phyloP scores from a whole-genome alignment of 2,329 filamentous ascomycete species.

The Dothistroma septosporum region DNA sequence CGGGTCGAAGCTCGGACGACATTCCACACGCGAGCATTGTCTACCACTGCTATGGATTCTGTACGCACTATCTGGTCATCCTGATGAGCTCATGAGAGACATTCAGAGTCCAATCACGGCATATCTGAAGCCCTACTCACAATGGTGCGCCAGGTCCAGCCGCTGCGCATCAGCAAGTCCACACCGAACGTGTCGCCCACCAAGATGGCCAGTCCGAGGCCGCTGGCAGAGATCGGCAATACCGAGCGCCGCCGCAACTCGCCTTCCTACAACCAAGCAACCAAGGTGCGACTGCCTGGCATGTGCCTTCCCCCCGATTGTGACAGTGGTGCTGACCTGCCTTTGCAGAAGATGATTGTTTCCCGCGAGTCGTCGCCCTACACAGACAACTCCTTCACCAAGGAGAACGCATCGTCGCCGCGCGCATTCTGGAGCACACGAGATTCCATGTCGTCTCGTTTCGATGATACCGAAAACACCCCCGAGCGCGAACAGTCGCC shows the following conservation, averaged over 20 bases:
- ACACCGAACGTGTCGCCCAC: constrained; percentile 56
- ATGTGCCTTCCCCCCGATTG: background rate
- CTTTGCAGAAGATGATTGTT: constrained; percentile 60
- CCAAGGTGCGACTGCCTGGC: constrained; percentile 53
- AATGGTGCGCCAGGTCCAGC: constrained; percentile 56
- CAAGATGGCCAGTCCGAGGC: constrained; percentile 62
- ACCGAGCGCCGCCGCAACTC: constrained; percentile 86
- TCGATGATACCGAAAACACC: constrained; percentile 64
- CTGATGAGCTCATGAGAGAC: background rate
- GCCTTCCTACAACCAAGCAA: constrained; percentile 76
- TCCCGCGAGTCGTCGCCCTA: constrained; percentile 75
- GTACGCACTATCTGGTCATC: constrained; percentile 11
- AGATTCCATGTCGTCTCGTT: constrained; percentile 62
- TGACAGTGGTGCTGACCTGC: constrained; percentile 18
- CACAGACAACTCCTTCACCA: constrained; percentile 37
- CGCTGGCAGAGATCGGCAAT: constrained; percentile 83
- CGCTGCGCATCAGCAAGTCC: constrained; percentile 73
- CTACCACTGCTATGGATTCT: constrained; percentile 20
- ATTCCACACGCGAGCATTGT: constrained; percentile 17
- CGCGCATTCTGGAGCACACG: constrained; percentile 85
- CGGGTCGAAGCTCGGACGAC: constrained; percentile 5
- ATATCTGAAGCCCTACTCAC: constrained; percentile 10
- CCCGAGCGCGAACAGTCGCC: constrained; percentile 54
- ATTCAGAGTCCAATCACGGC: background rate
- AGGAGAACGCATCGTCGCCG: constrained; percentile 53